Evolutionary conservation across 495 filamentous ascomycete species (phyloP), one percentile per base, ranked within the genome.

Genomic region (Xylaria curta): DNA sequence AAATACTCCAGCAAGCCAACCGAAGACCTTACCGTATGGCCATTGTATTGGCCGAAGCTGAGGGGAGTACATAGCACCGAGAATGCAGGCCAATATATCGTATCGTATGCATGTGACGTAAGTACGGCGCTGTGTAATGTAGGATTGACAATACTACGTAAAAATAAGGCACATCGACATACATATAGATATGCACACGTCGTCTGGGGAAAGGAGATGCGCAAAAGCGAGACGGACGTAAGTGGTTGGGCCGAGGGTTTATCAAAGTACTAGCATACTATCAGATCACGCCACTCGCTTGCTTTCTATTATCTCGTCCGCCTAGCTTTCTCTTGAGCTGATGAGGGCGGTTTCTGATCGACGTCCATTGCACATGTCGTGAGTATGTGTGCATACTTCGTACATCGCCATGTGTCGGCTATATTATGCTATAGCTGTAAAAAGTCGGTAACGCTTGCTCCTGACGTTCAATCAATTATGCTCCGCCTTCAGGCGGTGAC

Each of bases 71-170:
- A 63, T 42, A 21, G 9, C 17, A 6, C 21, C 3, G 21, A 63
- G 13, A 42, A 44, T 28, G 38, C 13, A n/a, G 38, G 13, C 60
- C 1, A 6, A 1, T 33, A 44, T 42, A 63, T 44, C 21, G 38
- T 40, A 21, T 60, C n/a, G 60, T 28, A 63, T 63, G 60, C 60
- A 63, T 42, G 60, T 44, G 21, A 56, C 47, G 10, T 53, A 21
- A 19, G 36, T 49, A 56, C 65, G 1, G 44, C 65, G 21, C 56
- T 21, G 44, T 56, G 49, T 56, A 56, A 21, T 33, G 9, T 56
- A 33, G 24, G 7, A 42, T 24, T 63, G 60, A 28, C 60, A 63
- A 15, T 15, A 44, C 60, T n/a, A 60, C 58, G 21, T 17, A 33
- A 13, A 60, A 17, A 38, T 38, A 56, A 56, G 21, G 51, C 56